Base-by-base conservation (phyloP, 208 protist species). In the Wallacemonas rigidus region DNA sequence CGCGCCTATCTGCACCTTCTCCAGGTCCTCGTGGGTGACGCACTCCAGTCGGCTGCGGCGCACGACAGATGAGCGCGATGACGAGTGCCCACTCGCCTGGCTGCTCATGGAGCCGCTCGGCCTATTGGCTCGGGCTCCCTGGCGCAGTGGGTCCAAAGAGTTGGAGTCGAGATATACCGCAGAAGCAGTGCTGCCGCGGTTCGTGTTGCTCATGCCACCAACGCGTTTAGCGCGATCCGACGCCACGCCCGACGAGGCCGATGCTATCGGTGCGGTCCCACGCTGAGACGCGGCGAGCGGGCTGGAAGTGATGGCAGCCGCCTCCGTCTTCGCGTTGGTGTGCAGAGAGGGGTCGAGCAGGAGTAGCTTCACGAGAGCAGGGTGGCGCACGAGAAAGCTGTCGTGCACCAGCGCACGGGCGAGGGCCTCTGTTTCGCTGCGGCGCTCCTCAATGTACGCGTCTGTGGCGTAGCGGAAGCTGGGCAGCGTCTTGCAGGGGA, bases 361-460 rank as follows among this genome's bases (percentile, higher is more conserved):
- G 0, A 91, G 63, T 39, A 92, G 63, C 35, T 62, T 47, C 51
- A 89, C 64, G 7, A 89, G 35, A 2, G 75, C 73, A 1, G 83
- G 83, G 75, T 92, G 84, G 35, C 84, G 79, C 50, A 92, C 56
- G 2, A 80, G 69, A 62, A 84, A 83, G n/a, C 75, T 72, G 56
- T 76, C 85, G 63, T 67, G 53, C 43, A 71, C 57, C 15, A 86
- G 72, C 0, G 78, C 75, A 47, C 82, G 70, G 0, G 87, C 35
- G 41, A 89, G 81, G 17, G 26, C 40, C 72, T 86, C 74, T 17
- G 74, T 77, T 71, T 92, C 87, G 0, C 6, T 55, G 5, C 81
- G 81, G 2, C 83, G 81, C 71, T 87, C 82, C 65, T 84, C 81
- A 36, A 79, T 72, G 76, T 86, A 92, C n/a, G 53, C 70, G 17